Percentiles rank a stretch among this genome's conserved stretches.
These are phyloP conservation scores for Cinnamomum micranthum DNA, from an alignment of 164 flowering plant genomes.

Conservation along the genomic window DNA sequence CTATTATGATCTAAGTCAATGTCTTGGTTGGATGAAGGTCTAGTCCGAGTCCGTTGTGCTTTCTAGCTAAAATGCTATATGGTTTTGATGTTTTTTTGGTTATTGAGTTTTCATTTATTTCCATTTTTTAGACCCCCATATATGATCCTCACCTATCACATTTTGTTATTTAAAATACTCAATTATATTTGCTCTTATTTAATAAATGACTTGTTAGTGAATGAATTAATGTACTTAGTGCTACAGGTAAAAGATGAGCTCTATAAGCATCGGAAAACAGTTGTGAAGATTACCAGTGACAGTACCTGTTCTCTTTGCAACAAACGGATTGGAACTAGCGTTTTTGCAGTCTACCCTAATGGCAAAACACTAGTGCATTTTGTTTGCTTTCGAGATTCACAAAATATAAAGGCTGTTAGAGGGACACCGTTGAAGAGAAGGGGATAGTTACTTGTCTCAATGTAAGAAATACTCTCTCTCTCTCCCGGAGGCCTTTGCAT, in stretches of 20 bases:
- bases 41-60: neutral
- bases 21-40: neutral
- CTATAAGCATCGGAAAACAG: slow-evolving; percentile 60
- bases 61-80: neutral
- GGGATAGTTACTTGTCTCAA: slow-evolving; percentile 5
- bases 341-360: slow-evolving; percentile 95
- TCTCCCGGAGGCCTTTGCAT: neutral
- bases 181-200: neutral
- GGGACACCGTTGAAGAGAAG: slow-evolving; percentile 50
- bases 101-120: neutral
- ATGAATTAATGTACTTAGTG: neutral
- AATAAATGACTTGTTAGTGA: neutral
- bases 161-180: neutral
- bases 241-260: slow-evolving; percentile 91
- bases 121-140: neutral
- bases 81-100: neutral
- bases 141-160: neutral
- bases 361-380: slow-evolving; percentile 92
- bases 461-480: neutral
- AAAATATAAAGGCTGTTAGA: slow-evolving; percentile 84
- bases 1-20: neutral
- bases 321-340: slow-evolving; percentile 91
- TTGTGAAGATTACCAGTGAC: slow-evolving; percentile 71
- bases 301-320: slow-evolving; percentile 90
- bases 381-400: slow-evolving; percentile 95